phyloP scores from a whole-genome alignment of 306 rosid species.

The Acacia acuminata region DNA sequence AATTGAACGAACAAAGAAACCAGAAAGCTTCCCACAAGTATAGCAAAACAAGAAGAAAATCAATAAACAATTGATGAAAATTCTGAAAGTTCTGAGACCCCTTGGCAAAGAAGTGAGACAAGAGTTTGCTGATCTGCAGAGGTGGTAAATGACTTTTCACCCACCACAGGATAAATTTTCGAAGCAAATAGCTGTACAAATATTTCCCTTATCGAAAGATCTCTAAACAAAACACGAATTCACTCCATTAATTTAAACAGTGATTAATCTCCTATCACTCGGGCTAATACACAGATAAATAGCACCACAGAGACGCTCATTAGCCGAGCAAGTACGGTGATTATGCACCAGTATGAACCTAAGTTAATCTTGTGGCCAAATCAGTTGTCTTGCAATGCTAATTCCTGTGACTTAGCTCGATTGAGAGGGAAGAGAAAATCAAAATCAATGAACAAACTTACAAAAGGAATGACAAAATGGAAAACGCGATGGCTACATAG shows the following conservation, averaged over 20 bases:
- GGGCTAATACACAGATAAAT: neutral
- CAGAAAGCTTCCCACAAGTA: neutral
- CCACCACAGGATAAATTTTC: neutral
- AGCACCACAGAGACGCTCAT: slow-evolving; percentile 18
- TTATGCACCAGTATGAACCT: neutral
- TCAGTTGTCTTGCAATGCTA: neutral
- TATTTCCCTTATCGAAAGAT: neutral
- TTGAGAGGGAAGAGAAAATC: neutral
- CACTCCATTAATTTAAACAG: neutral
- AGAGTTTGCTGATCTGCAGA: slow-evolving; percentile 2
- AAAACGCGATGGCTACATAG: slow-evolving; percentile 60
- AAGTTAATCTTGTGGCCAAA: neutral
- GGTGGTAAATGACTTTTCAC: neutral
- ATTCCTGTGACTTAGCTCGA: neutral
- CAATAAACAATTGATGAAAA: neutral
- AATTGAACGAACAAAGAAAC: neutral
- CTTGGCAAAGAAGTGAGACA: neutral
- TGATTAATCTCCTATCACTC: neutral
- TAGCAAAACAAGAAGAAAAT: slow-evolving; percentile 23
- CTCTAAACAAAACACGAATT: neutral
- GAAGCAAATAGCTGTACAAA: neutral
- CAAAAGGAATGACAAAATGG: slow-evolving; percentile 63
- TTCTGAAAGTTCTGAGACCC: neutral
- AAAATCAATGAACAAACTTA: slow-evolving; percentile 26
- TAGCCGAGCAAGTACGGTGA: neutral